Conservation (phyloP, 2,329 filamentous ascomycete species). For the Penicillium sp. region DNA sequence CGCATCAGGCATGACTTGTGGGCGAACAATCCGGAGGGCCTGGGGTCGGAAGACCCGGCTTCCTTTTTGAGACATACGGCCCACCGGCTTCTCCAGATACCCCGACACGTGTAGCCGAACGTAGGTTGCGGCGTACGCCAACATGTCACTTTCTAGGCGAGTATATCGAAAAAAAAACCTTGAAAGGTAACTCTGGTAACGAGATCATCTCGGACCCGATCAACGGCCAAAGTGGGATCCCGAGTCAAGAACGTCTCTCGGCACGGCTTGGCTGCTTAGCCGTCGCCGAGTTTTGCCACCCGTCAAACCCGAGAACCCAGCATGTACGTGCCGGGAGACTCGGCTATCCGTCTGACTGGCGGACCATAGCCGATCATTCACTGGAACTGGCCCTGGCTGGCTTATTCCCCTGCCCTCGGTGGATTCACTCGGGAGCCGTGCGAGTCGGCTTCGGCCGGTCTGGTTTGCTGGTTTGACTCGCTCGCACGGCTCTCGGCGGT, state of each 20-base stretch:
- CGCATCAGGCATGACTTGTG: slow-evolving; percentile 15
- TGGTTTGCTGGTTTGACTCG: slow-evolving; percentile 10
- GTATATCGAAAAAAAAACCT: not conserved
- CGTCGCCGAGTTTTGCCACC: slow-evolving; percentile 12
- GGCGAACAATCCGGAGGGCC: slow-evolving; percentile 13
- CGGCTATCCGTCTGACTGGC: slow-evolving; percentile 16
- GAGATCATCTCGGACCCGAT: not conserved
- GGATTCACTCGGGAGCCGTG: slow-evolving; percentile 13
- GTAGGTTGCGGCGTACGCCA: not conserved
- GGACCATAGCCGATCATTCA: slow-evolving; percentile 16
- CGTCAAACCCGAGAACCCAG: slow-evolving; percentile 6
- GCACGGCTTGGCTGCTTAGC: not conserved
- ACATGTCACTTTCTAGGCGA: not conserved
- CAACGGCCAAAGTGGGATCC: slow-evolving; percentile 3
- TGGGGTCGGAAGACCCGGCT: slow-evolving; percentile 19
- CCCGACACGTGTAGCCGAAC: not conserved
- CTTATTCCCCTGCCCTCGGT: slow-evolving; percentile 1
- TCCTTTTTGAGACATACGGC: slow-evolving; percentile 3
- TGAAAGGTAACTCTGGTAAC: not conserved
- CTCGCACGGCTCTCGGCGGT: slow-evolving; percentile 4
- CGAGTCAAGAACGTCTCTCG: slow-evolving; percentile 10
- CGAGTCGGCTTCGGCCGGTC: slow-evolving; percentile 23
- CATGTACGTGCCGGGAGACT: slow-evolving; percentile 1
- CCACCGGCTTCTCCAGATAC: slow-evolving; percentile 11
- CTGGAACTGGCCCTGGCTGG: slow-evolving; percentile 19